Evolutionary conservation across 2,329 filamentous ascomycete species (phyloP), one percentile per base, ranked within the genome.

Genomic region (Epichloe brachyelytri): DNA sequence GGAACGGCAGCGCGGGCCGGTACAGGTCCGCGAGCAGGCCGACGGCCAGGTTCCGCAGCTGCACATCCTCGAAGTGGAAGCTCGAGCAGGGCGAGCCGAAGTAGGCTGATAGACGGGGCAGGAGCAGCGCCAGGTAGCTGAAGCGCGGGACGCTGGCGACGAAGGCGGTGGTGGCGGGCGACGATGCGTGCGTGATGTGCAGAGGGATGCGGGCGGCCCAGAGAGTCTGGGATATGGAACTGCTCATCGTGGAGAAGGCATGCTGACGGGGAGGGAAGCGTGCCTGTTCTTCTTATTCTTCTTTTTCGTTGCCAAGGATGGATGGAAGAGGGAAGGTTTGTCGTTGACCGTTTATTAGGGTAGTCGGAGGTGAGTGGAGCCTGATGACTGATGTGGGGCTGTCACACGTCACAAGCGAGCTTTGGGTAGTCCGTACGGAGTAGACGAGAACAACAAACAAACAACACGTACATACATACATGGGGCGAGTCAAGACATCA

Each of bases 11-110:
- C 11, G 60, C 51, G 0, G 77, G 77, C 57, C 70, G 73, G 62
- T 82, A 81, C 26, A 82, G 68, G 58, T 82, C 78, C 48, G 75
- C 67, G 33, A 82, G 68, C 54, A 79, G 63, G 14, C 76, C 75
- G 26, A 73, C 72, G n/a, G 74, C 65, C 41, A 79, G 68, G 60
- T 77, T 76, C 51, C 75, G 70, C 52, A 78, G 66, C 55, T 75
- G 71, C 15, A 79, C 66, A 50, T 74, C 70, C 53, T 79, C 75
- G 58, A 78, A 76, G 60, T 79, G 74, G 61, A 81, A 81, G 63
- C 76, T 79, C 34, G 76, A 78, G 64, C 77, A 79, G 3, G 76
- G 68, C 10, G 68, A 60, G 53, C 70, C 68, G 63, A 79, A 81
- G 64, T 73, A 80, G 55, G 71, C 65, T 1, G 71, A 66, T 45